A percentile compares a stretch with the other conserved stretches of the same genome.
phyloP scores from a whole-genome alignment of 2,329 filamentous ascomycete species.

The Pochonia chlamydosporia region DNA sequence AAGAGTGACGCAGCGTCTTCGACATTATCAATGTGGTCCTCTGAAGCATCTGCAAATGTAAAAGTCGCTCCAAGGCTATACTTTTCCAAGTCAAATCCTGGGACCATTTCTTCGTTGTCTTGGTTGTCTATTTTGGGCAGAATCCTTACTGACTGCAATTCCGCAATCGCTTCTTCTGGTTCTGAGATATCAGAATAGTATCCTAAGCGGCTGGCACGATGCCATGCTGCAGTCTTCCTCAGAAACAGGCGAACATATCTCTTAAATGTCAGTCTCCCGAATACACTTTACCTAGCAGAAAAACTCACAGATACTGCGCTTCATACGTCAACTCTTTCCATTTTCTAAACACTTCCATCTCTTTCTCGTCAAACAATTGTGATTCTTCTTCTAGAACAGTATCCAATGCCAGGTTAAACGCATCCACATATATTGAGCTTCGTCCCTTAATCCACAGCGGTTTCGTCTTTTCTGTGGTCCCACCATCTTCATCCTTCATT shows the following conservation, averaged over 20 bases:
- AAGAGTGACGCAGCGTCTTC: conserved; percentile 80
- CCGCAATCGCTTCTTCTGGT: conserved; percentile 57
- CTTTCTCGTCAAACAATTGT: conserved; percentile 78
- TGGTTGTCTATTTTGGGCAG: conserved; percentile 41
- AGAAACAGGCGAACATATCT: conserved; percentile 91
- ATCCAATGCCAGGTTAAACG: conserved; percentile 87
- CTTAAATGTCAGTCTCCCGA: neutral
- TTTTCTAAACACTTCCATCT: conserved; percentile 67
- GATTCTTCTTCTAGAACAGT: conserved; percentile 85
- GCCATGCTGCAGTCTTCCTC: conserved; percentile 87
- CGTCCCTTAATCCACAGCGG: conserved; percentile 63
- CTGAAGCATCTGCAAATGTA: conserved; percentile 74
- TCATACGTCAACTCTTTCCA: conserved; percentile 77
- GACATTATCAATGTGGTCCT: conserved; percentile 66
- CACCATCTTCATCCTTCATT: conserved; percentile 25
- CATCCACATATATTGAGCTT: conserved; percentile 93
- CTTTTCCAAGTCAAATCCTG: conserved; percentile 33
- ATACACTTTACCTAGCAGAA: neutral
- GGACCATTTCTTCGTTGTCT: conserved; percentile 12
- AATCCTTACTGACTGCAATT: conserved; percentile 51
- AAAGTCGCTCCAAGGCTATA: conserved; percentile 51
- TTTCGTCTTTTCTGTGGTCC: conserved; percentile 33
- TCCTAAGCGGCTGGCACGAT: conserved; percentile 69
- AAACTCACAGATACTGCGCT: conserved; percentile 76
- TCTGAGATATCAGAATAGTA: conserved; percentile 83